Percentiles rank a stretch among this genome's conserved stretches.
Conservation (phyloP, 306 rosid species). For the Nissolia schottii region DNA sequence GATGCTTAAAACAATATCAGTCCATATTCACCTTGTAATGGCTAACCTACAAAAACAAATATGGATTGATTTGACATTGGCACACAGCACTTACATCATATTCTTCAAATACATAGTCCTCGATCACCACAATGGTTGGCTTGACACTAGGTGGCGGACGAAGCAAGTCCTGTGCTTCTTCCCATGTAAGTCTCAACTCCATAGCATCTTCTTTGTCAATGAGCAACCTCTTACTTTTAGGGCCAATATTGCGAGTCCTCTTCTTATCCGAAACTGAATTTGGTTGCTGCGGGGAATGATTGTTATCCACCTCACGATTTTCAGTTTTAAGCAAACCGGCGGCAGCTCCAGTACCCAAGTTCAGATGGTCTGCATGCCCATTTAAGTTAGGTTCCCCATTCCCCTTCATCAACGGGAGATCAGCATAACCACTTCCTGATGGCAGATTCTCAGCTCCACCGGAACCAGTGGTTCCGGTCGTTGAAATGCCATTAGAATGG, state of each 20-base stretch:
- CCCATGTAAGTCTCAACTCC: slow-evolving; percentile 95
- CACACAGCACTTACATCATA: slow-evolving; percentile 64
- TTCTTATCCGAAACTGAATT: slow-evolving; percentile 57
- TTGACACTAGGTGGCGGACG: slow-evolving; percentile 83
- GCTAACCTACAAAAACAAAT: not conserved
- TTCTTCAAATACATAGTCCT: slow-evolving; percentile 89
- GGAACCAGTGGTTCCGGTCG: slow-evolving; percentile 48
- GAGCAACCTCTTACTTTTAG: slow-evolving; percentile 79
- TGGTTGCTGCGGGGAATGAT: slow-evolving; percentile 44
- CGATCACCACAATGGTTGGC: slow-evolving; percentile 80
- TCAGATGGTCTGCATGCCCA: slow-evolving; percentile 36
- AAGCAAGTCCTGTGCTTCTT: slow-evolving; percentile 97
- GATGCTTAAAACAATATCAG: not conserved
- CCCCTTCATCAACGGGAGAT: slow-evolving; percentile 43
- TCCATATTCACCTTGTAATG: not conserved
- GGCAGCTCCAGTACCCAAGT: slow-evolving; percentile 41
- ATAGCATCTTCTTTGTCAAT: slow-evolving; percentile 78
- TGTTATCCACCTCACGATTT: slow-evolving; percentile 38
- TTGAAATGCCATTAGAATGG: slow-evolving; percentile 48
- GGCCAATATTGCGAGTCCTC: slow-evolving; percentile 82
- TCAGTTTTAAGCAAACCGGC: slow-evolving; percentile 46
- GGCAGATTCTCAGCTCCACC: slow-evolving; percentile 57
- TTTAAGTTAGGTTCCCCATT: slow-evolving; percentile 40
- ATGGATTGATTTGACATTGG: not conserved
- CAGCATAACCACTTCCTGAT: slow-evolving; percentile 44